A percentile compares a stretch with the other conserved stretches of the same genome.
Conservation (phyloP, 257 asterid species). For the Solanum sitiens region DNA sequence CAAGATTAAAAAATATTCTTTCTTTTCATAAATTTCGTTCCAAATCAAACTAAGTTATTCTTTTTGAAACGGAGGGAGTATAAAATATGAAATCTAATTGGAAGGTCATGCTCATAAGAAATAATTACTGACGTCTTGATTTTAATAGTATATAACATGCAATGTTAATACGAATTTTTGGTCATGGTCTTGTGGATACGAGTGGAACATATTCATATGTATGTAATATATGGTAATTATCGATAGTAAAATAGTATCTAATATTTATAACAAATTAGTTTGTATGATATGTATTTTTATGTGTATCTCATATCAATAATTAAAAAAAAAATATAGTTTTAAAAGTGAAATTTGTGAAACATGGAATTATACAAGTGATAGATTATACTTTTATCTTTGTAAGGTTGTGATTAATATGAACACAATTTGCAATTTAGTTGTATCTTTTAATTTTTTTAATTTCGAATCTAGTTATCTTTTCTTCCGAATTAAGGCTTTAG, state of each 20-base stretch:
- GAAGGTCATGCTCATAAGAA: not conserved
- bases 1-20: too few relatives aligned
- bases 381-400: not conserved
- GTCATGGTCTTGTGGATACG: not conserved
- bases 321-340: not conserved
- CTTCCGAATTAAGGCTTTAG: not conserved
- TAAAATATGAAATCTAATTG: too few relatives aligned
- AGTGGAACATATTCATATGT: not conserved
- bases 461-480: fast-evolving
- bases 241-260: fast-evolving
- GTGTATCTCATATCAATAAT: not conserved
- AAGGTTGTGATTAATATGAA: not conserved
- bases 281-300: too few relatives aligned
- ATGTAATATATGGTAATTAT: too few relatives aligned
- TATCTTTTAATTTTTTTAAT: not conserved
- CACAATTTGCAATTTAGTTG: not conserved
- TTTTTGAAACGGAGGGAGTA: too few relatives aligned
- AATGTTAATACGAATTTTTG: not conserved
- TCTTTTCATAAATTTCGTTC: too few relatives aligned
- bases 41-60: too few relatives aligned
- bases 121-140: not conserved
- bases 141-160: not conserved
- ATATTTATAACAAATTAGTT: too few relatives aligned
- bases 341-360: not conserved
- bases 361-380: too few relatives aligned